phyloP scores from a whole-genome alignment of 768 basidiomycete genomes.

The Serpula lacrymans region DNA sequence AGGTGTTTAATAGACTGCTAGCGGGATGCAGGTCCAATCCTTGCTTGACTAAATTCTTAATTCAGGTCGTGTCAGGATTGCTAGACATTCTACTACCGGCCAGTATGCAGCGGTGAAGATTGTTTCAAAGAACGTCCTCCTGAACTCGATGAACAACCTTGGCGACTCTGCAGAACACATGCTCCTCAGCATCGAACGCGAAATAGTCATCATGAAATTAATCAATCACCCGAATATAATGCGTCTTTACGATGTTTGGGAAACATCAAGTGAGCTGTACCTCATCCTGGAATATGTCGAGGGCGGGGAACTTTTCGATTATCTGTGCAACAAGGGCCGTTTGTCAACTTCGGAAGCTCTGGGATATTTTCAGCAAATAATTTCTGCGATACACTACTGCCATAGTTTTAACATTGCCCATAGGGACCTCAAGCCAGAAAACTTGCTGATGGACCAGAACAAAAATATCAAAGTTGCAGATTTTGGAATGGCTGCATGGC shows the following conservation, averaged over 20 bases:
- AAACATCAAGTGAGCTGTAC: slow-evolving; percentile 83
- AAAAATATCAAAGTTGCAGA: slow-evolving; percentile 93
- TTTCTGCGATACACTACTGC: slow-evolving; percentile 87
- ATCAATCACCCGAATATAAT: slow-evolving; percentile 94
- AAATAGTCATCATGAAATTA: slow-evolving; percentile 97
- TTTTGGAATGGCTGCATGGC: slow-evolving; percentile 97
- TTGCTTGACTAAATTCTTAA: neutral
- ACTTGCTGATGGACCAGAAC: slow-evolving; percentile 79
- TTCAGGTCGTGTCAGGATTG: slow-evolving; percentile 85
- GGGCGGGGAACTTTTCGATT: slow-evolving; percentile 93
- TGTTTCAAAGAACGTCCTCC: slow-evolving; percentile 68
- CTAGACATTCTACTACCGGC: slow-evolving; percentile 82
- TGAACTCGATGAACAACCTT: slow-evolving; percentile 64
- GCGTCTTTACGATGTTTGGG: slow-evolving; percentile 96
- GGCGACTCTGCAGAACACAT: slow-evolving; percentile 75
- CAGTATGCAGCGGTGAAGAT: slow-evolving; percentile 95
- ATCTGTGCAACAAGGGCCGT: slow-evolving; percentile 76
- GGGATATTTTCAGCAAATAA: slow-evolving; percentile 90
- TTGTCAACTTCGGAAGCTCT: slow-evolving; percentile 72
- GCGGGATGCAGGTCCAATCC: too few species aligned
- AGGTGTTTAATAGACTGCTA: too few species aligned
- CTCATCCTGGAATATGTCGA: slow-evolving; percentile 94
- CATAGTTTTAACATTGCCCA: slow-evolving; percentile 94
- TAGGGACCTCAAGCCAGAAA: slow-evolving; percentile 93
- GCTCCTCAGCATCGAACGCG: slow-evolving; percentile 80